These are phyloP conservation scores for Leishmania aethiopica DNA, from an alignment of 208 protist genomes.

Conservation along the genomic window DNA sequence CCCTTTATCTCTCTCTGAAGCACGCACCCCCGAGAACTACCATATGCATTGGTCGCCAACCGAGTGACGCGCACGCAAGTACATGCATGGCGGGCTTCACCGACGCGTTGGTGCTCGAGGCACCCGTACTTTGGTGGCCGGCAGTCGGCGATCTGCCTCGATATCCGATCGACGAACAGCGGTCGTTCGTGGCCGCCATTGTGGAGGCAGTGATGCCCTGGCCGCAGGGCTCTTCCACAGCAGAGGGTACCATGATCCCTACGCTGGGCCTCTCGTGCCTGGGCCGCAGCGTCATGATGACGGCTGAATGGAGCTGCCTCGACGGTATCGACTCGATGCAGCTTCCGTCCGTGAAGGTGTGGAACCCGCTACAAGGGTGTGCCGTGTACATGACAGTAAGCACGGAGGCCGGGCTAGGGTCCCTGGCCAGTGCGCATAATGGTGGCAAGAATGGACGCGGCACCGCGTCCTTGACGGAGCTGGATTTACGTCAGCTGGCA, in stretches of 20 bases:
- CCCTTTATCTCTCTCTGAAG: not conserved
- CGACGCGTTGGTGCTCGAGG: slow-evolving; percentile 55
- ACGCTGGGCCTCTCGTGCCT: slow-evolving; percentile 58
- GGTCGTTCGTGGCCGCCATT: slow-evolving; percentile 54
- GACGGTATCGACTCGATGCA: slow-evolving; percentile 2
- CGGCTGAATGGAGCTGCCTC: slow-evolving; percentile 35
- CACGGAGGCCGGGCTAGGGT: slow-evolving; percentile 12
- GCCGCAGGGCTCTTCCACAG: not conserved
- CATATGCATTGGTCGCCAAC: not conserved
- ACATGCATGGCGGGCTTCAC: slow-evolving; percentile 43
- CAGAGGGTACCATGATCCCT: not conserved
- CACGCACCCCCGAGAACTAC: not conserved
- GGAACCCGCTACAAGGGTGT: slow-evolving; percentile 44
- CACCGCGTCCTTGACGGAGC: not conserved
- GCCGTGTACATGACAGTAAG: slow-evolving; percentile 22
- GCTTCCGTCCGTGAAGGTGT: slow-evolving; percentile 31
- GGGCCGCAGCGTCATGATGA: slow-evolving; percentile 53
- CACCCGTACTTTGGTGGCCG: slow-evolving; percentile 75
- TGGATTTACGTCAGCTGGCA: slow-evolving; percentile 14
- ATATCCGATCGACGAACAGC: slow-evolving; percentile 45
- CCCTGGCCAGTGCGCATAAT: not conserved
- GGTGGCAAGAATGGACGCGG: not conserved
- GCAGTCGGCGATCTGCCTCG: slow-evolving; percentile 35
- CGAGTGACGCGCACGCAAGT: not conserved
- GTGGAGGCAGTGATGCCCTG: slow-evolving; percentile 34